These are phyloP conservation scores for Benincasa hispida DNA, from an alignment of 306 rosid species.

Conservation along the genomic window DNA sequence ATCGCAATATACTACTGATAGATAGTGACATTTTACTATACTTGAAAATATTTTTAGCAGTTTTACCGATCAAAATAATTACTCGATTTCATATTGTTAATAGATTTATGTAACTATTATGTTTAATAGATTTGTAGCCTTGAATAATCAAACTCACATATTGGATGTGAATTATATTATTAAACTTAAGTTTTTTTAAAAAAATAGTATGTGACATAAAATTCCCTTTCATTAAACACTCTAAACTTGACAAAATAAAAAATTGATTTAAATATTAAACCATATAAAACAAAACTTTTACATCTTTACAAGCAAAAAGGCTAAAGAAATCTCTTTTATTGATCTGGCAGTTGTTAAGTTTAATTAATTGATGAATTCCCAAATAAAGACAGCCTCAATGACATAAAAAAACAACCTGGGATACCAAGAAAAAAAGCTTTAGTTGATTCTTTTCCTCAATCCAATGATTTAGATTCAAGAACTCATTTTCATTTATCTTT, in stretches of 20 bases:
- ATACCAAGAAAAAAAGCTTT: constrained; percentile 27
- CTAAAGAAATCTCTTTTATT: neutral
- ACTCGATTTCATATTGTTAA: neutral
- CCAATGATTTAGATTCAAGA: constrained; percentile 39
- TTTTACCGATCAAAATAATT: too few species aligned
- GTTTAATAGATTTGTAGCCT: neutral
- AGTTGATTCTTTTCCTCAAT: constrained; percentile 29
- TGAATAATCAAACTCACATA: neutral
- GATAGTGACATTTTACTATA: too few species aligned
- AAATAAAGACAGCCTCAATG: neutral
- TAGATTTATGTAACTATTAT: neutral
- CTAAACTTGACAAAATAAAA: neutral
- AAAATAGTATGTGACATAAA: neutral
- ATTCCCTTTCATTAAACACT: neutral
- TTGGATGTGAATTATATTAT: too few species aligned
- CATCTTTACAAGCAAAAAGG: neutral
- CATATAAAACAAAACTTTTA: neutral
- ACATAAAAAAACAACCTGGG: constrained; percentile 18
- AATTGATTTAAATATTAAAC: neutral
- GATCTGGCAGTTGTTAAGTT: neutral
- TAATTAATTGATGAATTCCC: neutral
- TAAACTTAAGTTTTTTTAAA: neutral
- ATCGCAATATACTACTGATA: too few species aligned
- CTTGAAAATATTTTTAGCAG: too few species aligned
- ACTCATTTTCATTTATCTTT: neutral